A percentile compares a stretch with the other conserved stretches of the same genome.
phyloP scores from a whole-genome alignment of 2,329 filamentous ascomycete species.

The Endoconidiophora laricicola region DNA sequence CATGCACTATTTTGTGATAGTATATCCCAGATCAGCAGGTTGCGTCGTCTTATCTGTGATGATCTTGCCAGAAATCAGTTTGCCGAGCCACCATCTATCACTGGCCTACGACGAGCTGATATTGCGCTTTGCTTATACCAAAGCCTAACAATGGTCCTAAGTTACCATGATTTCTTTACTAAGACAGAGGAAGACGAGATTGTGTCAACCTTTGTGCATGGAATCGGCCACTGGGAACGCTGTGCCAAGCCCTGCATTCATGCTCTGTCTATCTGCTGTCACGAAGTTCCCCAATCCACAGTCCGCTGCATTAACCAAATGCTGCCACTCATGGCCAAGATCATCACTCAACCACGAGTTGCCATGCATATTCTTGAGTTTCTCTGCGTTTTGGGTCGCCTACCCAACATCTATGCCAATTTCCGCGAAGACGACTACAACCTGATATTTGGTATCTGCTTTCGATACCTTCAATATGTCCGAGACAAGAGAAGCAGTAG shows the following conservation, averaged over 20 bases:
- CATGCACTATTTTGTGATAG: conserved; percentile 67
- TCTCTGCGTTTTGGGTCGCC: conserved; percentile 68
- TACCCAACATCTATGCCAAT: conserved; percentile 74
- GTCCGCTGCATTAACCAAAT: conserved; percentile 74
- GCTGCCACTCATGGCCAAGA: conserved; percentile 83
- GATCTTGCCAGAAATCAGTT: conserved; percentile 64
- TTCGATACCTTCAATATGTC: conserved; percentile 81
- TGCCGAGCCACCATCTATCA: conserved; percentile 63
- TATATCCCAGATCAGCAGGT: conserved; percentile 55
- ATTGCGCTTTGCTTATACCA: conserved; percentile 82
- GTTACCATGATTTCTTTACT: conserved; percentile 73
- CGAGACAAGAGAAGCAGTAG: conserved; percentile 44
- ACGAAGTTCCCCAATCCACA: conserved; percentile 77
- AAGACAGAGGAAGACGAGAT: conserved; percentile 81
- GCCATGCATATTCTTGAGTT: conserved; percentile 95
- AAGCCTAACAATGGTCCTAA: conserved; percentile 70
- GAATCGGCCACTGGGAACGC: conserved; percentile 68
- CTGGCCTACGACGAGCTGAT: conserved; percentile 70
- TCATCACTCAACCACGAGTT: conserved; percentile 83
- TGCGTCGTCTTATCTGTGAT: conserved; percentile 65
- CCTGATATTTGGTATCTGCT: conserved; percentile 87
- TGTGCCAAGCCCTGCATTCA: conserved; percentile 90
- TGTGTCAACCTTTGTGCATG: conserved; percentile 69
- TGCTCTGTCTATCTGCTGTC: conserved; percentile 83
- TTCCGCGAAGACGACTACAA: conserved; percentile 85